Evolutionary conservation across 2,329 filamentous ascomycete species (phyloP), one percentile per base, ranked within the genome.

Genomic region (Exophiala xenobiotica): DNA sequence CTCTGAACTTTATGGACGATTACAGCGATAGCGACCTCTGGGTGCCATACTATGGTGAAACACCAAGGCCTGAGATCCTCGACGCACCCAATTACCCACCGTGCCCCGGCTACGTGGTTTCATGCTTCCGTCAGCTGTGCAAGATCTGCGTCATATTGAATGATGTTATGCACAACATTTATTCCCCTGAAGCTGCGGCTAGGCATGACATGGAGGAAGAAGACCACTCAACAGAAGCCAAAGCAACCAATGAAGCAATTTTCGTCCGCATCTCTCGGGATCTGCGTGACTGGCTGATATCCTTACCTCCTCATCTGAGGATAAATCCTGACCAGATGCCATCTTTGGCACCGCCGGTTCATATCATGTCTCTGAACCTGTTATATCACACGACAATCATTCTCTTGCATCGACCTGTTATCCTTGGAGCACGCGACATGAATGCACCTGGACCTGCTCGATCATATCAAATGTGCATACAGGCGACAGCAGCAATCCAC

Each of bases 361-460:
- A 76, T 51, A 68, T 75, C 2, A 63, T 77, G 29, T 74, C 70
- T 49, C 63, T 76, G 0, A 67, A 73, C 31, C 70, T 76, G 3
- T 73, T 79, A 61, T 77, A 77, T 33, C 70, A 81, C 47, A 75
- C 77, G 0, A 68, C 79, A 0, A 61, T 75, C 1, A 80, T 82
- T 4, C 71, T 81, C 0, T 67, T 81, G 0, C 77, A 81, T 53
- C 76, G 75, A 5, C 78, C 77, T 0, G 79, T 80, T 20, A 71
- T 80, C 12, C 48, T 61, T 9, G 58, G 53, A 26, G 43, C 56
- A 8, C 46, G 47, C 11, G 46, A 57, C 26, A 37, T 55, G 26
- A 54, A 50, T 27, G 53, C 51, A 7, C 49, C 57, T 6, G 43
- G 46, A 20, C 44, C 54, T 2, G 42, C 48, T 4, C 49, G 54